Percentiles rank a stretch among this genome's conserved stretches.
phyloP scores from a whole-genome alignment of 1,139 yeast genomes.

The Diutina rugosa region DNA sequence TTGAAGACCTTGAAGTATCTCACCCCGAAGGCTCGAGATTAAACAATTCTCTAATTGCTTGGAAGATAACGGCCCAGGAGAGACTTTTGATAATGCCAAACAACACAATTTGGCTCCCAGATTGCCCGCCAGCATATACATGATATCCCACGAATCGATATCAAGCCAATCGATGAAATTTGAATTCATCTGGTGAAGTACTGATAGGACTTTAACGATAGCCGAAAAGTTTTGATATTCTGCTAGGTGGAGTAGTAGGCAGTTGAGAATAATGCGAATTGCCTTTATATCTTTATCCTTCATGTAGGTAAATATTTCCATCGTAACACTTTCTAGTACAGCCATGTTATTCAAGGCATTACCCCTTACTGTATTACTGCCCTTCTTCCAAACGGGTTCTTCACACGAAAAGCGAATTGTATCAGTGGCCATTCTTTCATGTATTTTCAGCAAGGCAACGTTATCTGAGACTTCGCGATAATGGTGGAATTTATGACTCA shows the following conservation, averaged over 20 bases:
- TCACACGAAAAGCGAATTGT: not conserved
- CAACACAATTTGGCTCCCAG: conserved; percentile 19
- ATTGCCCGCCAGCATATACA: conserved; percentile 15
- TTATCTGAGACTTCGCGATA: not conserved
- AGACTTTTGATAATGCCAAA: conserved; percentile 11
- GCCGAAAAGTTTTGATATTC: conserved; percentile 25
- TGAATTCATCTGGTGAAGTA: conserved; percentile 7
- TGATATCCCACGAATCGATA: conserved; percentile 18
- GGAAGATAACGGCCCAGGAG: conserved; percentile 9
- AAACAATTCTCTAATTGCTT: conserved; percentile 12
- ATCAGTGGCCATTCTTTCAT: not conserved
- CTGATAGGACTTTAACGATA: conserved; percentile 12
- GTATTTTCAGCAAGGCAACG: not conserved
- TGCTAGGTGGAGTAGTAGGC: conserved; percentile 23
- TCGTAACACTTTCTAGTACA: not conserved
- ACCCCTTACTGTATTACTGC: not conserved
- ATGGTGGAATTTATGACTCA: not conserved
- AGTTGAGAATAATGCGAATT: conserved; percentile 19
- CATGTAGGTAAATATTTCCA: conserved; percentile 1
- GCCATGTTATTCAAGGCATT: not conserved
- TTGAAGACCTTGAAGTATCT: conserved; percentile 12
- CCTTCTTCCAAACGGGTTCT: not conserved
- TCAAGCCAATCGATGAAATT: conserved; percentile 13
- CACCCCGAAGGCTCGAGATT: conserved; percentile 14
- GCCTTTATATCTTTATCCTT: conserved; percentile 12